Base-by-base conservation (phyloP, 495 filamentous ascomycete species). In the Talaromyces stipitatus region DNA sequence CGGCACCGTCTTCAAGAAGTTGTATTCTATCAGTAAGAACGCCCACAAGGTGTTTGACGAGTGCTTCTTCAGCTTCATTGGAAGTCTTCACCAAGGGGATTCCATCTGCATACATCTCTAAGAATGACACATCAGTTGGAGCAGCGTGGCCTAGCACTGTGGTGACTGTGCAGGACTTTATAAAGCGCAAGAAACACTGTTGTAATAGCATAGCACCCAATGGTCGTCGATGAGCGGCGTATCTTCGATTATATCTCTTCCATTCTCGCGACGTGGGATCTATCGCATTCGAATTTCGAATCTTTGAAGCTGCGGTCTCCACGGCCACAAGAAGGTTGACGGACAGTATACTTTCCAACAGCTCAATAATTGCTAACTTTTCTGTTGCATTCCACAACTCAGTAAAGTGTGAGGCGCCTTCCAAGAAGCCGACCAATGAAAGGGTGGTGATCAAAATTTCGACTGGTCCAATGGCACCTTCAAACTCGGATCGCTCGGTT, bases 121-220 rank as follows among this genome's bases (percentile, higher is more conserved):
- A 75, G 50, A 95, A 77, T 57, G 89, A 82, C 26, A 80, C 75
- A 41, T 79, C 73, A 20, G 77, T 80, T n/a, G 87, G 66, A 18
- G 73, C 70, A 11, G 83, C 75, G 2, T 81, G 77, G 12, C 84
- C 79, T 47, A 82, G 75, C 22, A 89, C 74, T 23, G 85, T 72
- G 50, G 95, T 76, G 7, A 87, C 86, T n/a, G 88, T 89, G 54
- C 81, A 85, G 5, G 90, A 84, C 54, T 90, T 86, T 24, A 95
- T 77, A 48, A 97, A 82, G 65, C 82, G 84, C 83, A 92, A 92
- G 66, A 91, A 91, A 52, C 83, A 89, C 63, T 87, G 83, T 66
- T 91, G 90, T 14, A 98, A 70, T 7, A 97, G 74, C 88, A 96
- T 92, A n/a, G 91, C 90, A 4, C 94, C 91, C 28, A 97, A 69